Evolutionary conservation across 2,329 filamentous ascomycete genomes (phyloP).

Genomic region (Didymella sp.): DNA sequence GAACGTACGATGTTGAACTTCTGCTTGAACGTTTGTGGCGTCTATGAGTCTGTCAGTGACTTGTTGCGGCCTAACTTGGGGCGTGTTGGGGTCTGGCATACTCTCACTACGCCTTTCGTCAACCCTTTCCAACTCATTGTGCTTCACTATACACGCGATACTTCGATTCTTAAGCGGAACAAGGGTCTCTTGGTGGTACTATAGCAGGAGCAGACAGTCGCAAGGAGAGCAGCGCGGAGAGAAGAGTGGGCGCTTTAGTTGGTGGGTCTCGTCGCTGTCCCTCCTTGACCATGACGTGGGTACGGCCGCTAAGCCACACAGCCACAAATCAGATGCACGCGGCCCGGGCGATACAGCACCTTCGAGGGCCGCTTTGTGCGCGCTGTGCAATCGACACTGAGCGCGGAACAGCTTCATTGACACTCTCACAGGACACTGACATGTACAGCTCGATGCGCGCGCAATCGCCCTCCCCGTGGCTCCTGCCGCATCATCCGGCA

Average conservation of each 20-base stretch:
- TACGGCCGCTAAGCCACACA: not conserved
- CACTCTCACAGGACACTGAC: not conserved
- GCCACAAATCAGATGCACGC: not conserved
- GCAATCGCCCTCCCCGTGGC: not conserved
- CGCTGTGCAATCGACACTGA: not conserved
- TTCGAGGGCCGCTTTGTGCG: not conserved
- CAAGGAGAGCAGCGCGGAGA: slow-evolving; percentile 11
- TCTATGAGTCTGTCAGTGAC: slow-evolving; percentile 56
- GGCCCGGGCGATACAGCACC: not conserved
- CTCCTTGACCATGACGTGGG: slow-evolving; percentile 8
- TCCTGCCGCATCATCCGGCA: not conserved
- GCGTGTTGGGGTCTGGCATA: slow-evolving; percentile 51
- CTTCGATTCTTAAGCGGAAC: slow-evolving; percentile 16
- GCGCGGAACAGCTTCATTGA: not conserved
- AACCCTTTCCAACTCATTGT: slow-evolving; percentile 97
- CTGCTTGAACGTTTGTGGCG: slow-evolving; percentile 88
- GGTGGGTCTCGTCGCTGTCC: slow-evolving; percentile 9
- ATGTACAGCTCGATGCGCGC: not conserved
- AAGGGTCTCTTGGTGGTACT: slow-evolving; percentile 1
- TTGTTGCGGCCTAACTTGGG: slow-evolving; percentile 18
- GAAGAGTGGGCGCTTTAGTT: slow-evolving; percentile 15
- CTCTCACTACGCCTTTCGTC: slow-evolving; percentile 85
- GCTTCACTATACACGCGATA: slow-evolving; percentile 9
- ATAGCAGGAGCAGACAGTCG: slow-evolving; percentile 8
- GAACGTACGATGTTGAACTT: slow-evolving; percentile 79